phyloP scores from a whole-genome alignment of 495 filamentous ascomycete species.

The Bryoglossum gracile region DNA sequence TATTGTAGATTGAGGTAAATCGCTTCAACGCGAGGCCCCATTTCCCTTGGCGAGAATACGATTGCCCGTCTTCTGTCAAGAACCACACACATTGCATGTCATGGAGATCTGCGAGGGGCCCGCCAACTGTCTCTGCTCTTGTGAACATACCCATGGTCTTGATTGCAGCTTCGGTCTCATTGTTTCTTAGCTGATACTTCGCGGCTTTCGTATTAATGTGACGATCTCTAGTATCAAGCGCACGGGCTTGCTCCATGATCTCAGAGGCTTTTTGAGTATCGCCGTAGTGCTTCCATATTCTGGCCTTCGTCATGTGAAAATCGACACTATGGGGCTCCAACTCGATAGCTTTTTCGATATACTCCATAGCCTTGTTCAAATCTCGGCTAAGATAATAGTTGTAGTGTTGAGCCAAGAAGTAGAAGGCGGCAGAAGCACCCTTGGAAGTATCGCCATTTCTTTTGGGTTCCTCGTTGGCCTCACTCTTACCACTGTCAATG shows the following conservation, averaged over 20 bases:
- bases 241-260: constrained; percentile 80
- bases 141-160: constrained; percentile 94
- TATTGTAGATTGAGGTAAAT: constrained; percentile 75
- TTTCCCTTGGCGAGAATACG: constrained; percentile 77
- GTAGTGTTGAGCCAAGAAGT: constrained; percentile 95
- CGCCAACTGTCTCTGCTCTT: constrained; percentile 73
- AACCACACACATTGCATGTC: constrained; percentile 99
- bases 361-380: constrained; percentile 69
- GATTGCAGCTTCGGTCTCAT: constrained; percentile 77
- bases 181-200: constrained; percentile 92
- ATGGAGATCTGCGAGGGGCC: constrained; percentile 80
- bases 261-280: constrained; percentile 72
- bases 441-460: constrained; percentile 48
- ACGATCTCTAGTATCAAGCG: constrained; percentile 79
- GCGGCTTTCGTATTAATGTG: constrained; percentile 98
- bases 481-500: constrained; percentile 34
- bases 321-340: constrained; percentile 74
- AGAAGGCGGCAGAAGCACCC: constrained; percentile 70
- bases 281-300: constrained; percentile 90
- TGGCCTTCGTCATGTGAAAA: constrained; percentile 89
- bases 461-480: constrained; percentile 42
- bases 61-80: constrained; percentile 88
- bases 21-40: constrained; percentile 84
- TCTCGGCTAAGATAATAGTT: constrained; percentile 85
- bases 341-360: constrained; percentile 77